Evolutionary conservation across 805 yeast species (phyloP).

Genomic region (Candida fluviatilis): DNA sequence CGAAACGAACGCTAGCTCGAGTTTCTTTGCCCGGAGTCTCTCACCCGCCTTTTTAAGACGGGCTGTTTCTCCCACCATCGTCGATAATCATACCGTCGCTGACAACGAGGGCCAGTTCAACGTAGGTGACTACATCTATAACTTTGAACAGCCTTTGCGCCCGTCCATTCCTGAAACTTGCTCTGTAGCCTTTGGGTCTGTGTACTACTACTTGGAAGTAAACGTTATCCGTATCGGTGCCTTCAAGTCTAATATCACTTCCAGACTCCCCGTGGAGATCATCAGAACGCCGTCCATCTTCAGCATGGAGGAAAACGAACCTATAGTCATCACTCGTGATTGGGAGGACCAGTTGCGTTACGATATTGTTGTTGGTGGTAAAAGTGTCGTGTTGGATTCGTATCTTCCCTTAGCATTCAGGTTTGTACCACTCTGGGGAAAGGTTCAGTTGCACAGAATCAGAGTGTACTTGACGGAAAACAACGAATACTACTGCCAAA

Average conservation of each 20-base stretch:
- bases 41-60: slow-evolving; percentile 25
- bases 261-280: slow-evolving; percentile 58
- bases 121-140: slow-evolving; percentile 90
- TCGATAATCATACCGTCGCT: slow-evolving; percentile 6
- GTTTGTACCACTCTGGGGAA: slow-evolving; percentile 76
- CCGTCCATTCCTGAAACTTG: slow-evolving; percentile 79
- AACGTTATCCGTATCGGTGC: slow-evolving; percentile 74
- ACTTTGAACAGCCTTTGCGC: slow-evolving; percentile 85
- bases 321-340: slow-evolving; percentile 82
- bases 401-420: slow-evolving; percentile 80
- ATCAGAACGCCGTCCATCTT: slow-evolving; percentile 75
- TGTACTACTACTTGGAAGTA: slow-evolving; percentile 66
- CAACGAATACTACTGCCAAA: slow-evolving; percentile 81
- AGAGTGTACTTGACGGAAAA: slow-evolving; percentile 85
- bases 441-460: slow-evolving; percentile 80
- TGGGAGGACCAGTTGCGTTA: slow-evolving; percentile 93
- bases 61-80: slow-evolving; percentile 27
- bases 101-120: slow-evolving; percentile 43
- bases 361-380: slow-evolving; percentile 88
- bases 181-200: slow-evolving; percentile 76
- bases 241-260: slow-evolving; percentile 72
- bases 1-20: slow-evolving; percentile 8
- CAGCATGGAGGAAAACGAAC: slow-evolving; percentile 86
- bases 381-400: slow-evolving; percentile 79
- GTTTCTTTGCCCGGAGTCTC: slow-evolving; percentile 21